Evolutionary conservation across 2,329 filamentous ascomycete species (phyloP).

Genomic region (Sporothrix variecibatus): DNA sequence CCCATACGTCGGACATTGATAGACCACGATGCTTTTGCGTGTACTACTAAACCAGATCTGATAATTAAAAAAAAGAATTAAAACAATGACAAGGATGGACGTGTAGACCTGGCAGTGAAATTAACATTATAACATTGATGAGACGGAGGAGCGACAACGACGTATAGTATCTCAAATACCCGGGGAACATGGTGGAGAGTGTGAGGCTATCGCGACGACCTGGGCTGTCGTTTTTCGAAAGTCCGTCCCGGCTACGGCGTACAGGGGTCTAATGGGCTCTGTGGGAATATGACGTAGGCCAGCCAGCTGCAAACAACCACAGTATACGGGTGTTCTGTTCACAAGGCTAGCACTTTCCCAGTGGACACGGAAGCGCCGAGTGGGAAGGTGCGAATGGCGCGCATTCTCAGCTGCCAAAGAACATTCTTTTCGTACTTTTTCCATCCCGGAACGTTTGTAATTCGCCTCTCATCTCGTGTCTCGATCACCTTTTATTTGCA

Average conservation of each 20-base stretch:
- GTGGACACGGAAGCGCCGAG: slow-evolving; percentile 8
- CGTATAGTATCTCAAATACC: neutral
- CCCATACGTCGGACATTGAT: slow-evolving; percentile 12
- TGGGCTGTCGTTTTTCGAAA: neutral
- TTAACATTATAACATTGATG: no score
- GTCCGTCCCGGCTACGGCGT: neutral
- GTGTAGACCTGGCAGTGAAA: neutral
- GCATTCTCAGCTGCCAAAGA: neutral
- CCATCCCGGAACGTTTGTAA: neutral
- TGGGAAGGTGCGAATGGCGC: neutral
- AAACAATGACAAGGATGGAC: neutral
- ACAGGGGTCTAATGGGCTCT: neutral
- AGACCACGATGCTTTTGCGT: slow-evolving; percentile 13
- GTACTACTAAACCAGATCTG: neutral
- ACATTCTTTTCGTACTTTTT: neutral
- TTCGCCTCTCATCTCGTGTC: neutral
- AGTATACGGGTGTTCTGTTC: neutral
- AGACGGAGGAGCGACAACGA: neutral
- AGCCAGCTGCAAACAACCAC: neutral
- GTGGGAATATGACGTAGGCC: slow-evolving; percentile 8
- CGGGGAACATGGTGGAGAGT: neutral
- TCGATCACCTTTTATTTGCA: neutral
- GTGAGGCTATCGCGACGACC: neutral
- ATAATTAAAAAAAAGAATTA: slow-evolving; percentile 11
- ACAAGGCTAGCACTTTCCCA: neutral